Conservation (phyloP, 805 yeast species). For the Saccharomycopsis babjevae region DNA sequence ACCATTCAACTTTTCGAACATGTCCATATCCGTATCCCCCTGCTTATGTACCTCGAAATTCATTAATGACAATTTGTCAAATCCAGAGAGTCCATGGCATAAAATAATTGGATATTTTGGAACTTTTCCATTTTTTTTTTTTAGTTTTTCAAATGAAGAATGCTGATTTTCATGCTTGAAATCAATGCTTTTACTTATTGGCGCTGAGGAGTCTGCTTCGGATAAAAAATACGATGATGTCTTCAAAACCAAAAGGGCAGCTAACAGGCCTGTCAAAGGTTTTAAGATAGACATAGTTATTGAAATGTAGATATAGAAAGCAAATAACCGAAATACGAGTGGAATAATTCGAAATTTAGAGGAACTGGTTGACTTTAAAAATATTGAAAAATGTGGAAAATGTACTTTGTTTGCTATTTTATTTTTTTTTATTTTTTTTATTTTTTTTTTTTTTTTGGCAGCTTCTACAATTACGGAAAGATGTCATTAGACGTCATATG, state of each 20-base stretch:
- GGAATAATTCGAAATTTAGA: neutral
- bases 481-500: neutral
- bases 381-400: neutral
- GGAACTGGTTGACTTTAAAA: neutral
- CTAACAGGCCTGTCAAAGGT: neutral
- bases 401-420: neutral
- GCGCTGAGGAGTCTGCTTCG: neutral
- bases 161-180: neutral
- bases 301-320: too few relatives aligned
- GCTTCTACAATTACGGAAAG: neutral
- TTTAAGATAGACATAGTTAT: neutral
- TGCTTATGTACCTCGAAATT: constrained; percentile 21
- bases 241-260: neutral
- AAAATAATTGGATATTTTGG: constrained; percentile 68
- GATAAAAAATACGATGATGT: neutral
- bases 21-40: constrained; percentile 17
- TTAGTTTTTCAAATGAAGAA: neutral
- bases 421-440: neutral
- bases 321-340: too few relatives aligned
- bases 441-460: neutral
- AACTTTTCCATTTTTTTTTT: constrained; percentile 24
- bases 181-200: neutral
- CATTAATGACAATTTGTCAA: constrained; percentile 43
- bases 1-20: constrained; percentile 15
- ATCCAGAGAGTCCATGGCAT: constrained; percentile 85